phyloP scores from a whole-genome alignment of 2,329 filamentous ascomycete genomes.

The Dactylellina haptotyla region DNA sequence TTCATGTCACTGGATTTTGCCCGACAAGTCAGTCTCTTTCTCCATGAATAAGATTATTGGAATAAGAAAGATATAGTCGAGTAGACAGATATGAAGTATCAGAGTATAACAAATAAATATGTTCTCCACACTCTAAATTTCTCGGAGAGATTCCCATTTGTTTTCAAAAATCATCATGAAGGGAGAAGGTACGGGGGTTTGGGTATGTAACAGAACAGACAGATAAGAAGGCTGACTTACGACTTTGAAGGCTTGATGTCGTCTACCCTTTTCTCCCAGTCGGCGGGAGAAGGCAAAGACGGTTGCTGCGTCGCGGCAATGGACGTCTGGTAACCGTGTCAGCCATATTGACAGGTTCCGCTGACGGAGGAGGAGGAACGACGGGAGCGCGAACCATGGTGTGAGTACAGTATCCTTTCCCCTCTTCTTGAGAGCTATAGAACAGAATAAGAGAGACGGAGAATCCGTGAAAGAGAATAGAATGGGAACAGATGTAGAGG shows the following conservation, averaged over 20 bases:
- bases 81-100: constrained; percentile 62
- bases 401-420: constrained; percentile 27
- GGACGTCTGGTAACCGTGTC: constrained; percentile 56
- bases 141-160: constrained; percentile 99
- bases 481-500: constrained; percentile 56
- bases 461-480: constrained; percentile 55
- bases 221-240: constrained; percentile 70
- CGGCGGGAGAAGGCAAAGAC: constrained; percentile 57
- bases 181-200: constrained; percentile 59
- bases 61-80: constrained; percentile 21
- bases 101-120: constrained; percentile 71
- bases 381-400: constrained; percentile 53
- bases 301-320: constrained; percentile 54
- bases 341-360: constrained; percentile 54
- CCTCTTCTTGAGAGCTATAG: constrained; percentile 15
- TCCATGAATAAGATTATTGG: neutral
- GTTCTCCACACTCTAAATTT: constrained; percentile 83
- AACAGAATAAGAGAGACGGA: constrained; percentile 28
- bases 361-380: constrained; percentile 48
- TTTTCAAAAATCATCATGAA: constrained; percentile 82
- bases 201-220: constrained; percentile 6
- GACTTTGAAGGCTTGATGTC: constrained; percentile 88
- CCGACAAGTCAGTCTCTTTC: constrained; percentile 58
- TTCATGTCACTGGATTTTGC: constrained; percentile 83
- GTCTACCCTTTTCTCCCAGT: constrained; percentile 83